Conservation (phyloP, 2,329 filamentous ascomycete species). For the Talaromyces sp. region DNA sequence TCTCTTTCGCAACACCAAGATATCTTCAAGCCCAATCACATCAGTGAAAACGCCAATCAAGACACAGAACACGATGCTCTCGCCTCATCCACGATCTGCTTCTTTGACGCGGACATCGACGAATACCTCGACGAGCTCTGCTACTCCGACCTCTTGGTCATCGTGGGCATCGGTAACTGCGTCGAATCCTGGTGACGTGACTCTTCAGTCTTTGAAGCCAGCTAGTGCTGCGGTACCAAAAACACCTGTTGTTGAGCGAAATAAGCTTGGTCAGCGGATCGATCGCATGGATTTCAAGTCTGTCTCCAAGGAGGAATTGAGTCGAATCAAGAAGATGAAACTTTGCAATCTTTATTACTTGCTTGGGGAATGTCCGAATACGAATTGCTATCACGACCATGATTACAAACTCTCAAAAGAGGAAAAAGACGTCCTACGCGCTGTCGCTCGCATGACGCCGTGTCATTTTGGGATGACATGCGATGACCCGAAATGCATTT, state of each 20-base stretch:
- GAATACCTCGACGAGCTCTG: slow-evolving; percentile 35
- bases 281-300: slow-evolving; percentile 49
- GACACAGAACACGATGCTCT: slow-evolving; percentile 29
- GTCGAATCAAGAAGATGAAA: slow-evolving; percentile 58
- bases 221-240: slow-evolving; percentile 16
- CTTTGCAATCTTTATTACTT: slow-evolving; percentile 60
- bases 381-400: slow-evolving; percentile 52
- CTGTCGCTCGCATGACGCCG: slow-evolving; percentile 59
- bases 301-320: slow-evolving; percentile 52
- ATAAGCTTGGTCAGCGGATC: slow-evolving; percentile 56
- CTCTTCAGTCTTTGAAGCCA: slow-evolving; percentile 35
- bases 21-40: slow-evolving; percentile 33
- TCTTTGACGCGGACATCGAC: slow-evolving; percentile 35
- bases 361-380: slow-evolving; percentile 53
- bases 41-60: slow-evolving; percentile 22
- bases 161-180: slow-evolving; percentile 34
- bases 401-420: slow-evolving; percentile 49
- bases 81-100: slow-evolving; percentile 30
- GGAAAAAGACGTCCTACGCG: slow-evolving; percentile 51
- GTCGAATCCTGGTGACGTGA: slow-evolving; percentile 36
- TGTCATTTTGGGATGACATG: slow-evolving; percentile 55
- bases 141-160: slow-evolving; percentile 22
- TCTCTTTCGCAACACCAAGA: slow-evolving; percentile 52
- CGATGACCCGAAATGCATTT: slow-evolving; percentile 57
- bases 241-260: slow-evolving; percentile 47